Conservation (phyloP, 2,329 filamentous ascomycete species). For the Dothideomycetes sp. region DNA sequence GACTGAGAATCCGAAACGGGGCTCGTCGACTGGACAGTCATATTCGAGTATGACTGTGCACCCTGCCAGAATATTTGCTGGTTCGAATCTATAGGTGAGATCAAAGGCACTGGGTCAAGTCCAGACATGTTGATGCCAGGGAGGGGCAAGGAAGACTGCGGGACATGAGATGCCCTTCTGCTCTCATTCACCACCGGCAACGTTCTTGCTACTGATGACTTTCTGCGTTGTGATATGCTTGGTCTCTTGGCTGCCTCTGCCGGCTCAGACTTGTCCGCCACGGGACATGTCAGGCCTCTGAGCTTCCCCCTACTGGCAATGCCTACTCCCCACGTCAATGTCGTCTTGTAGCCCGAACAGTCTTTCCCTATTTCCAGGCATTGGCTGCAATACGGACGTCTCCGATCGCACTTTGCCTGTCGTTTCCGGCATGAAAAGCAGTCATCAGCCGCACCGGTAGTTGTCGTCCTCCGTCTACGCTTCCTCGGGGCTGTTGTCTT, state of each 20-base stretch:
- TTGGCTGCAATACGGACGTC: conserved; percentile 88
- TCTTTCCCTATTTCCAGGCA: conserved; percentile 87
- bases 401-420: conserved; percentile 77
- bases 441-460: conserved; percentile 83
- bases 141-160: too few relatives aligned
- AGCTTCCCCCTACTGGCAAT: conserved; percentile 94
- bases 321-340: conserved; percentile 91
- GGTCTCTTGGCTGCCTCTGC: conserved; percentile 20
- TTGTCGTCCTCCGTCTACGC: conserved; percentile 77
- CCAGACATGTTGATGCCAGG: too few relatives aligned
- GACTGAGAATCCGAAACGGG: too few relatives aligned
- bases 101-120: too few relatives aligned
- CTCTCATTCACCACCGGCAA: too few relatives aligned
- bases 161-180: too few relatives aligned
- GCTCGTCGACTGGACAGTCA: too few relatives aligned
- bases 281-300: conserved; percentile 69
- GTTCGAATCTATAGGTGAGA: conserved; percentile 5
- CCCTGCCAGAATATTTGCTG: conserved; percentile 8
- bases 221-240: conserved; percentile 18
- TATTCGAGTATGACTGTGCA: too few relatives aligned
- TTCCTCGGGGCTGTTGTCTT: conserved; percentile 37
- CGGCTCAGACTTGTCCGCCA: conserved; percentile 38
- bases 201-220: too few relatives aligned
- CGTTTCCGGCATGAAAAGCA: conserved; percentile 89
- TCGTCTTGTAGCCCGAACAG: conserved; percentile 93